Evolutionary conservation across 306 rosid genomes (phyloP), one percentile per base, ranked within the genome.

Genomic region (Fragaria vesca): DNA sequence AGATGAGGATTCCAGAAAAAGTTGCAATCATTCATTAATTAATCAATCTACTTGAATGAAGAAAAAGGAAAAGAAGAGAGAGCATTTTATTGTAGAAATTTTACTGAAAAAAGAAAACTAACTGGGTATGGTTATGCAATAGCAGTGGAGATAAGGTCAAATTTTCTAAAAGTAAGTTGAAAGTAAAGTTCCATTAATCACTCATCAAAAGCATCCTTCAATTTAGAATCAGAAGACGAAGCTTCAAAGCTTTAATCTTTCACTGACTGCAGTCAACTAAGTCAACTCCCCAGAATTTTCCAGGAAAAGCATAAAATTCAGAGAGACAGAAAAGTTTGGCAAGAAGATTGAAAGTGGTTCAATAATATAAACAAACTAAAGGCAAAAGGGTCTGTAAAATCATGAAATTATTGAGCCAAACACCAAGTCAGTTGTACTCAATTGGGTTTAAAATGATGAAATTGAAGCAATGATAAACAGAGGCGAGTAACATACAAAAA

Each of bases 281-380:
- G 91, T 86, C 93, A 89, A 85, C 88, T 32, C 38, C 54, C 50
- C 4, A 73, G 32, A 75, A 75, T 4, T 78, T 80, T 75, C 43
- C 80, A 40, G 21, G 77, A 58, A 85, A 50, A 21, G n/a, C 38
- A 40, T 77, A 2, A 12, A 40, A 13, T 74, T 60, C 73, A n/a
- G 1, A 61, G 81, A 46, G 12, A 26, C 42, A 20, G 18, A 51
- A 17, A 55, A n/a, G 82, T 20, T 4, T 47, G 12, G 9, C 12
- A 55, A 12, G 34, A 36, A 52, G 47, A 72, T 57, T 16, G 66
- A n/a, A 67, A 34, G 76, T 73, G 36, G 17, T 24, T 76, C 69
- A 73, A 76, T 61, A 17, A 54, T 11, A 55, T 47, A 17, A 40
- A 28, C 12, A 32, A 28, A 57, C 48, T 62, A 50, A 12, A 79